Evolutionary conservation across 2,329 filamentous ascomycete genomes (phyloP), one percentile per base, ranked within the genome.

Genomic region (Endoconidiophora polonica): DNA sequence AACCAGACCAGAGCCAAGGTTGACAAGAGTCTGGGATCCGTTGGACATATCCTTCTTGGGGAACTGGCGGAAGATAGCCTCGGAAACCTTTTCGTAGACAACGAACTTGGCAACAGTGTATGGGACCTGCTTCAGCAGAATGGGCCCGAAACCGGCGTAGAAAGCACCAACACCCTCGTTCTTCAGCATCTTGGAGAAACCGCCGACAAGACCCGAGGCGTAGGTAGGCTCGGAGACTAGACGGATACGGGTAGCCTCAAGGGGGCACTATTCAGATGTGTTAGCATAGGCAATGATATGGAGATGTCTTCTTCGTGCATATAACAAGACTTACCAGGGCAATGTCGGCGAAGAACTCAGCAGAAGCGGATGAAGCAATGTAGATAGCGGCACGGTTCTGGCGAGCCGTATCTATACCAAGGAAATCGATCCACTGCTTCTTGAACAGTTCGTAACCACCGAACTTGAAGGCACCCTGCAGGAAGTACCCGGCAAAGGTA

Each of bases 21-120:
- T 91, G 72, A 85, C 77, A 66, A 70, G 69, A 58, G 86, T 93
- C 73, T 90, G 83, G 60, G 74, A 71, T 61, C 73, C 73, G 61
- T 74, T 68, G 61, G 80, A 81, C 58, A 83, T 68, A 54, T 69
- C 72, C 62, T 73, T 68, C 76, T 88, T 90, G 75, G 86, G 81
- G 63, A 83, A 67, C 48, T 62, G 56, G 59, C 69, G 66, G 76
- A 80, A 90, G 71, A 84, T 66, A 58, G 73, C 61, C 72, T 91
- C 86, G 60, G 79, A 72, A 60, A 86, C 83, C 76, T 90, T 90
- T 72, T 93, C 86, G 77, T 78, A 91, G 61, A 88, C 86, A 68
- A 90, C 86, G 72, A 93, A 93, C 75, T 93, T 93, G 76, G 86
- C 74, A 82, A 91, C 88, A 67, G 86, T 93, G 74, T 93, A 93